Evolutionary conservation across 257 asterid species (phyloP).

Genomic region (Nicotiana benthamiana): DNA sequence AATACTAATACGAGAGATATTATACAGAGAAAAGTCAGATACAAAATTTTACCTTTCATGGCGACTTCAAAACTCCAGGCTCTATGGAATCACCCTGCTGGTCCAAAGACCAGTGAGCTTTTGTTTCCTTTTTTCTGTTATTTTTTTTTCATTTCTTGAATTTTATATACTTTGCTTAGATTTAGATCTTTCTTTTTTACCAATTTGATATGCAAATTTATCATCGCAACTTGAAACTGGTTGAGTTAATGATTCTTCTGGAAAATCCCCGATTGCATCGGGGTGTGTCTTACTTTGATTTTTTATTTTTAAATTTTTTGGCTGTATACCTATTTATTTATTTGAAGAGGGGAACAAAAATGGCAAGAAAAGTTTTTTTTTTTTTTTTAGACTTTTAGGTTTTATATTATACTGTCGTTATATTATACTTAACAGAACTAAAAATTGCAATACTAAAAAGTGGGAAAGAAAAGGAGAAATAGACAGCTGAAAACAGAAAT

Average conservation of each 20-base stretch:
- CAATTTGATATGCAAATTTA: neutral
- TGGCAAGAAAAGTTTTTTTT: neutral
- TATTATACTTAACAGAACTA: neutral
- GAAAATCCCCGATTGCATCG: neutral
- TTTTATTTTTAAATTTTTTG: neutral
- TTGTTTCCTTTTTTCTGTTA: neutral
- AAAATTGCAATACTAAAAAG: neutral
- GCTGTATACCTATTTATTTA: neutral
- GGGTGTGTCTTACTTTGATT: neutral
- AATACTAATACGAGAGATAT: neutral
- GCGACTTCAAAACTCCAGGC: slow-evolving; percentile 17
- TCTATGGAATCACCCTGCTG: slow-evolving; percentile 20
- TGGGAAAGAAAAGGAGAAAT: neutral
- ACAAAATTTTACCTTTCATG: neutral
- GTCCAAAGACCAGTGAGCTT: slow-evolving; percentile 12
- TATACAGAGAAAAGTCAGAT: neutral
- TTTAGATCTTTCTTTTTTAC: neutral
- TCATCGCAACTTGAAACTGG: neutral
- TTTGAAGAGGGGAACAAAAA: neutral
- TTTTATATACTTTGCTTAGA: neutral
- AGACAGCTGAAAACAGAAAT: neutral
- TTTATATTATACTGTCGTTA: neutral
- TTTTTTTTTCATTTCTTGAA: neutral
- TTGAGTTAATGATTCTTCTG: neutral
- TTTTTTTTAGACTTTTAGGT: neutral